These are phyloP conservation scores for Coccomyxa sp. DNA, from an alignment of 139 green algal genomes.

Conservation along the genomic window DNA sequence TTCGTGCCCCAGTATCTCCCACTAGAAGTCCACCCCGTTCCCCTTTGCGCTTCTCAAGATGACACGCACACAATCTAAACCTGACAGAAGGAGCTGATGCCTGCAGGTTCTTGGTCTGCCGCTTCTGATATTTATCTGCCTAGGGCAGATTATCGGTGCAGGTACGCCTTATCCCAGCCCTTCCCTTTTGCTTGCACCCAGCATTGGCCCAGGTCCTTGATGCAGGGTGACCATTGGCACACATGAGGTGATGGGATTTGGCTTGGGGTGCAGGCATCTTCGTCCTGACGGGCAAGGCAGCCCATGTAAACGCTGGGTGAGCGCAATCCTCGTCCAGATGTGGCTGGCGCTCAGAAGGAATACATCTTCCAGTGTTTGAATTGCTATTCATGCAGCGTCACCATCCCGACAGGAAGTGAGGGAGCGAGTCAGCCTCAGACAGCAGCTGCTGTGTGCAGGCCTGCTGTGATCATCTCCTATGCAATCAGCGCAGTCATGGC, in stretches of 20 bases:
- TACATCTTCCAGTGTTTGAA: not conserved
- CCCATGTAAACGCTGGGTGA: not conserved
- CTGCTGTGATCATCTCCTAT: conserved; percentile 1
- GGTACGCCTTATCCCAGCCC: not conserved
- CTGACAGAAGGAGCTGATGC: no score
- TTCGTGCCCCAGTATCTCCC: no score
- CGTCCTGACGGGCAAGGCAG: not conserved
- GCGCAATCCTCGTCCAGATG: not conserved
- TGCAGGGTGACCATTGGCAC: not conserved
- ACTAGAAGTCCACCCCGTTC: no score
- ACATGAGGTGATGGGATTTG: not conserved
- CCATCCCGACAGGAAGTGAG: not conserved
- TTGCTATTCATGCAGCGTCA: not conserved
- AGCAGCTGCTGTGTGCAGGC: no score
- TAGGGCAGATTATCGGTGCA: not conserved
- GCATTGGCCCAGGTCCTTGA: not conserved
- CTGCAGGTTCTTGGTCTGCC: not conserved
- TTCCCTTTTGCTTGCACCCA: not conserved
- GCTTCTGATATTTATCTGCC: not conserved
- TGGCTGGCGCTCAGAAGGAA: not conserved
- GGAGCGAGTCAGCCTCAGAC: no score
- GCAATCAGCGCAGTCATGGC: not conserved
- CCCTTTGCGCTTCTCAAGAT: no score
- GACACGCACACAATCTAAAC: no score
- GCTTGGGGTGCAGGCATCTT: not conserved